Percentiles rank a stretch among this genome's conserved stretches.
phyloP scores from a whole-genome alignment of 1,284 basidiomycete species.

The Exobasidium cylindrosporum region DNA sequence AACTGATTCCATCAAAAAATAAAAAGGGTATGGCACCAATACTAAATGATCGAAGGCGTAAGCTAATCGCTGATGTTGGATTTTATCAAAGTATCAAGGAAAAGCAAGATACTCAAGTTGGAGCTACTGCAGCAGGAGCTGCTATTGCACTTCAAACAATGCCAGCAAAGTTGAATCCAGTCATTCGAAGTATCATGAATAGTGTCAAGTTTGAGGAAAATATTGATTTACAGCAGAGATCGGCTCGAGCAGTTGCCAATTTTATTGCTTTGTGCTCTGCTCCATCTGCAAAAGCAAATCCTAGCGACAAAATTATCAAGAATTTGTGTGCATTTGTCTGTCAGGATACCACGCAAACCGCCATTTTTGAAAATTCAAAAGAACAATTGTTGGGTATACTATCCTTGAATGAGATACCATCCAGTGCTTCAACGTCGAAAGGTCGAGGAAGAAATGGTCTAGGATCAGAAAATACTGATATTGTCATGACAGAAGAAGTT shows the following conservation, averaged over 20 bases:
- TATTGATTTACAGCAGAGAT: conserved; percentile 80
- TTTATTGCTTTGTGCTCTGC: conserved; percentile 80
- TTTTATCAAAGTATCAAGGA: conserved; percentile 79
- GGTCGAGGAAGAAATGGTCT: conserved; percentile 20
- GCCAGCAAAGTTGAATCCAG: conserved; percentile 77
- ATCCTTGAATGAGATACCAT: conserved; percentile 63
- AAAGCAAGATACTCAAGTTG: conserved; percentile 81
- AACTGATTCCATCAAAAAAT: conserved; percentile 60
- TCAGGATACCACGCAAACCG: conserved; percentile 76
- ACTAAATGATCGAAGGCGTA: conserved; percentile 74
- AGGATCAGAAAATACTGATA: conserved; percentile 44
- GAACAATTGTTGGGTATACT: conserved; percentile 71
- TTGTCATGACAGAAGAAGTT: conserved; percentile 23
- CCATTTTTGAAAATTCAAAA: conserved; percentile 73
- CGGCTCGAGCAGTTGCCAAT: conserved; percentile 78
- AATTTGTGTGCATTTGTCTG: conserved; percentile 97
- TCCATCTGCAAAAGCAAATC: conserved; percentile 58
- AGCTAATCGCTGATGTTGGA: conserved; percentile 73
- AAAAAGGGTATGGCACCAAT: conserved; percentile 70
- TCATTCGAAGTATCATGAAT: conserved; percentile 96
- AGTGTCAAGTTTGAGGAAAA: conserved; percentile 87
- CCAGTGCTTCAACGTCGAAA: conserved; percentile 11
- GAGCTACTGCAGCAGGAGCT: conserved; percentile 83
- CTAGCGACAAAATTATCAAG: conserved; percentile 90
- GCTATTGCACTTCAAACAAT: conserved; percentile 63